A percentile compares a stretch with the other conserved stretches of the same genome.
Evolutionary conservation across 2,329 filamentous ascomycete genomes (phyloP).

Genomic region (Erysiphe pulchra): DNA sequence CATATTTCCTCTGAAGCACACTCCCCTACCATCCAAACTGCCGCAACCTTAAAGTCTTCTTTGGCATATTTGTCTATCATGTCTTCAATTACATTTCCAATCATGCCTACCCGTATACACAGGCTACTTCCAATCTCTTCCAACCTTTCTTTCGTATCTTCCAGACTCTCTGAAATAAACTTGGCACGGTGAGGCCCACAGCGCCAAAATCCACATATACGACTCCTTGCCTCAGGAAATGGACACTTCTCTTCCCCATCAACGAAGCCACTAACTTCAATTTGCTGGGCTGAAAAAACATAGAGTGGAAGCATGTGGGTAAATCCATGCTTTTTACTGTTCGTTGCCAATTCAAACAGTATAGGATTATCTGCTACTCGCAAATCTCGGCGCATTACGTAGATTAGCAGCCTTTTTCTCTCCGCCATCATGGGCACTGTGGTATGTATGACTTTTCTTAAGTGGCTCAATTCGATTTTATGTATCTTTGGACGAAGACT

Average conservation of each 20-base stretch:
- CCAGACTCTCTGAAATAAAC: constrained; percentile 47
- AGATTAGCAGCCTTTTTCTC: constrained; percentile 31
- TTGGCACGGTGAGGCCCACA: constrained; percentile 47
- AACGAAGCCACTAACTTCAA: constrained; percentile 56
- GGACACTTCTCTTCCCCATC: constrained; percentile 25
- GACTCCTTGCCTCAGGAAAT: constrained; percentile 40
- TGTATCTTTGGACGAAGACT: no score
- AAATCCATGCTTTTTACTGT: constrained; percentile 22
- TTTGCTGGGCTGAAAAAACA: constrained; percentile 40
- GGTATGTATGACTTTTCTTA: neutral
- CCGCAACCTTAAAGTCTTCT: constrained; percentile 22
- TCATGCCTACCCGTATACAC: constrained; percentile 33
- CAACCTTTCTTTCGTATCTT: constrained; percentile 41
- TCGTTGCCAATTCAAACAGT: constrained; percentile 29
- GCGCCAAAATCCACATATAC: constrained; percentile 42
- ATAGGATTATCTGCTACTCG: constrained; percentile 52
- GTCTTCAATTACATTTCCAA: constrained; percentile 30
- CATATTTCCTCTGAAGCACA: constrained; percentile 41
- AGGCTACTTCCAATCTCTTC: constrained; percentile 33
- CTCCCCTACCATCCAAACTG: constrained; percentile 51
- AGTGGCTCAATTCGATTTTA: no score
- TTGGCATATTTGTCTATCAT: constrained; percentile 24
- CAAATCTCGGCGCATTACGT: constrained; percentile 46
- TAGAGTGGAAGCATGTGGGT: constrained; percentile 50
- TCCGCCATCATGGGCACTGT: constrained; percentile 11